Evolutionary conservation across 192 early-diverging fungal genomes (phyloP), one percentile per base, ranked within the genome.

Genomic region (Rhizoclosmatium sp.): DNA sequence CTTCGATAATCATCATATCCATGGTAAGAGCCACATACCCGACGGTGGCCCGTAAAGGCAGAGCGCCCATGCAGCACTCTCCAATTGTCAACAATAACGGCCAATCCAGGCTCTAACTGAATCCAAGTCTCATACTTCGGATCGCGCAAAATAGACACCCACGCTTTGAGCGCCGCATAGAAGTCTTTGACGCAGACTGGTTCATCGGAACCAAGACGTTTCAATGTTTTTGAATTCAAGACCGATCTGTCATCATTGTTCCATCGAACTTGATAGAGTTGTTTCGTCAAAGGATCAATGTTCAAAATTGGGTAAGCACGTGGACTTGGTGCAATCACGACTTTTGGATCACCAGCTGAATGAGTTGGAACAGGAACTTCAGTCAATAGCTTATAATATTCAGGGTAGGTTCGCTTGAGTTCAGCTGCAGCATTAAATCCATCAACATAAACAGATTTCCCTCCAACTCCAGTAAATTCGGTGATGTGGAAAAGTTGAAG

Each of bases 51-150:
- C 1, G 86, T 92, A 78, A 94, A 96, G 2, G 85, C 82, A 2
- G 88, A 84, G 12, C 95, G 83, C 12, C 94, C 95, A 79, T 96
- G 95, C 69, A 96, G 75, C 44, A 91, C 89, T 51, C 95, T 82
- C 93, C 93, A 94, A 80, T 96, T 96, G 75, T 96, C 92, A 76
- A 96, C 89, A 44, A 92, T 90, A n/a, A 92, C 85, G 0, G 87
- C 92, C 4, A 87, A 80, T 9, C 95, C 94, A 2, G 93, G 93
- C 31, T 80, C 76, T 47, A 95, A 85, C 67, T 85, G 81, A 39
- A 88, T 85, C 92, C 92, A 93, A 23, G 87, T 82, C 81, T 94
- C 88, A 72, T 91, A 92, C 39, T 86, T 66, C 39, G 82, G 77
- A 59, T 86, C 80, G 21, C 81, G 82, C 56, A 95, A 51, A 14